Percentiles rank a stretch among this genome's conserved stretches.
These are phyloP conservation scores for Hypoxylon cercidicola DNA, from an alignment of 495 filamentous ascomycete species.

Conservation along the genomic window DNA sequence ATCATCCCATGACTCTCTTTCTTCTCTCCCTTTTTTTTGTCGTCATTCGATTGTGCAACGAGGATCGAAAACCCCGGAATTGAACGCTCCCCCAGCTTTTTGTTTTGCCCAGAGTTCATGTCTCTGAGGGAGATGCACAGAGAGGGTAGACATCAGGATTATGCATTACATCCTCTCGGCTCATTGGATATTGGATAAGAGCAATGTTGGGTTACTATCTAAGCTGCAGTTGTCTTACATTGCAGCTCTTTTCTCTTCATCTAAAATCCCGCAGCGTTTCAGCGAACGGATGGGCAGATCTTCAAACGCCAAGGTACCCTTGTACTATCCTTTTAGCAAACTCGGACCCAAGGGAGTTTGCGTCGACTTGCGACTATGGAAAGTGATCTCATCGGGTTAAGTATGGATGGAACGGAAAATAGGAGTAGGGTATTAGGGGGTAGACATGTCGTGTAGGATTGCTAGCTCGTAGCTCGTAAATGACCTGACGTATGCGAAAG, in stretches of 20 bases:
- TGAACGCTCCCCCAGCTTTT: too few relatives aligned
- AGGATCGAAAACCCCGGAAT: too few relatives aligned
- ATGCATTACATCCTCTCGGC: too few relatives aligned
- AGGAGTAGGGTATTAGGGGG: too few relatives aligned
- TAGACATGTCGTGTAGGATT: too few relatives aligned
- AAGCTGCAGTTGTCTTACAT: slow-evolving; percentile 22
- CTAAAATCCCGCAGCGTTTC: slow-evolving; percentile 34
- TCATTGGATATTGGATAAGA: slow-evolving; percentile 6
- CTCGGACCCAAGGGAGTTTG: slow-evolving; percentile 17
- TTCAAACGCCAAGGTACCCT: slow-evolving; percentile 4
- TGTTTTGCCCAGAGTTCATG: too few relatives aligned
- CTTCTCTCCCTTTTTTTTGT: too few relatives aligned
- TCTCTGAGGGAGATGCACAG: too few relatives aligned
- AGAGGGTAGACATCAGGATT: too few relatives aligned
- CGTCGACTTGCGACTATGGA: neutral
- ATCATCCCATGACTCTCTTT: neutral
- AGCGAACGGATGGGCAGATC: slow-evolving; percentile 21
- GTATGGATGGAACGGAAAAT: too few relatives aligned
- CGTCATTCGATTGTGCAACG: too few relatives aligned
- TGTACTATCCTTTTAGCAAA: neutral
- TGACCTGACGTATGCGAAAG: slow-evolving; percentile 2
- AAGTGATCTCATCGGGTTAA: neutral
- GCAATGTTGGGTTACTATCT: slow-evolving; percentile 6
- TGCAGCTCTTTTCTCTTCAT: slow-evolving; percentile 12
- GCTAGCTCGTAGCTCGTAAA: too few relatives aligned